A percentile compares a stretch with the other conserved stretches of the same genome.
Conservation (phyloP, 148 eudicot genomes). For the Amaranthus palmeri region DNA sequence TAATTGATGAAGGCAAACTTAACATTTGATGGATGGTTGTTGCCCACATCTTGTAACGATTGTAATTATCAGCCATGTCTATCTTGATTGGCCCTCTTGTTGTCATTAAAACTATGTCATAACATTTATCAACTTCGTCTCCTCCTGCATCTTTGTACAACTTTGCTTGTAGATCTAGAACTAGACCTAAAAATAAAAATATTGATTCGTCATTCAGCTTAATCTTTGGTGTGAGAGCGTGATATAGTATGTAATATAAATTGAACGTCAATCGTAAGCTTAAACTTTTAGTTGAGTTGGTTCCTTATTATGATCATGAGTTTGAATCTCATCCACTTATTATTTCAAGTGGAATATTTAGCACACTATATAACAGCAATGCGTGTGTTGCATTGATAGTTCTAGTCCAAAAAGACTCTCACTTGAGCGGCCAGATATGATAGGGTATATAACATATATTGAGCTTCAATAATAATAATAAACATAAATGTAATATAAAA, state of each 20-base stretch:
- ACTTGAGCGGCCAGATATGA: no score
- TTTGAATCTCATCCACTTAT: no score
- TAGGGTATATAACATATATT: no score
- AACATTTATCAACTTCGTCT: slow-evolving; percentile 61
- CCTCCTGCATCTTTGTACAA: slow-evolving; percentile 61
- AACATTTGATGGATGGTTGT: slow-evolving; percentile 69
- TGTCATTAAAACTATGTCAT: slow-evolving; percentile 66
- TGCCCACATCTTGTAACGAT: slow-evolving; percentile 69
- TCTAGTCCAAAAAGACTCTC: no score
- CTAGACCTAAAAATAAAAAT: slow-evolving; percentile 35
- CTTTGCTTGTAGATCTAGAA: slow-evolving; percentile 63
- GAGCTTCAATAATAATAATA: no score
- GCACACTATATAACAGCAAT: no score
- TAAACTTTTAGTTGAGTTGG: neutral
- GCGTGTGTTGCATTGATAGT: no score
- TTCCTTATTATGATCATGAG: neutral
- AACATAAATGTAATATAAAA: no score
- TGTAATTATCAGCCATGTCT: slow-evolving; percentile 76
- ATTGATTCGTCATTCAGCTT: no score
- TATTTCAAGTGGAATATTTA: no score
- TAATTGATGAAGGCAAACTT: slow-evolving; percentile 51
- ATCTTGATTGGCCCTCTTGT: slow-evolving; percentile 63
- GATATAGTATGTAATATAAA: no score
- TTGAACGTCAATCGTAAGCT: neutral
- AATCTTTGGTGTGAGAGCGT: no score